Conservation (phyloP, 1,139 yeast species). For the Debaryomyces robertsiae region DNA sequence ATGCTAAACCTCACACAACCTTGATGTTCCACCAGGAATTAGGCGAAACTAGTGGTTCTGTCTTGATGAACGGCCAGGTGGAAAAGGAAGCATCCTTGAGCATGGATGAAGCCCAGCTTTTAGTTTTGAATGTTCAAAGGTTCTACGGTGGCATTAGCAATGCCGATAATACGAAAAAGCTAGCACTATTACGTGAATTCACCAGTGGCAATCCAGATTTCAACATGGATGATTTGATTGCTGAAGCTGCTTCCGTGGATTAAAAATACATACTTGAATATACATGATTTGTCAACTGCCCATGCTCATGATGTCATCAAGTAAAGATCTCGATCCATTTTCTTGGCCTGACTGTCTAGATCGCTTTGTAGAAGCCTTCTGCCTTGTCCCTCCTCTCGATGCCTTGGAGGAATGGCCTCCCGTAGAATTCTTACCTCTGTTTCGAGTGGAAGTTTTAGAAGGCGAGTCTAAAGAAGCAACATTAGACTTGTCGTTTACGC, state of each 20-base stretch:
- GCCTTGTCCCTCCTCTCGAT: background rate
- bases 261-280: constrained; percentile 9
- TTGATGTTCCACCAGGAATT: constrained; percentile 85
- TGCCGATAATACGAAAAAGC: constrained; percentile 48
- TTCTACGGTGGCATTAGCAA: constrained; percentile 74
- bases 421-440: no score
- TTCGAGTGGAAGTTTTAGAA: no score
- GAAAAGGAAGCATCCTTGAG: constrained; percentile 70
- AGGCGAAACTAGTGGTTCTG: constrained; percentile 59
- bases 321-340: constrained; percentile 12
- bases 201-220: constrained; percentile 68
- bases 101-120: constrained; percentile 74
- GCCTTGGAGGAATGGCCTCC: background rate
- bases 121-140: constrained; percentile 80
- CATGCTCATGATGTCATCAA: constrained; percentile 20
- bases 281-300: constrained; percentile 12
- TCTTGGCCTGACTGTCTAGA: constrained; percentile 5
- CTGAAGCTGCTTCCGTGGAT: constrained; percentile 55
- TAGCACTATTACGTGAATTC: constrained; percentile 63
- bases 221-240: constrained; percentile 64
- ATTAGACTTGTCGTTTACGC: background rate
- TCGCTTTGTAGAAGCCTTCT: constrained; percentile 3
- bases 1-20: constrained; percentile 93
- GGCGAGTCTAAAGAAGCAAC: no score
- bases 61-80: constrained; percentile 85